These are phyloP conservation scores for Pseudocercospora crystallina DNA, from an alignment of 2,329 filamentous ascomycete species.

Conservation along the genomic window DNA sequence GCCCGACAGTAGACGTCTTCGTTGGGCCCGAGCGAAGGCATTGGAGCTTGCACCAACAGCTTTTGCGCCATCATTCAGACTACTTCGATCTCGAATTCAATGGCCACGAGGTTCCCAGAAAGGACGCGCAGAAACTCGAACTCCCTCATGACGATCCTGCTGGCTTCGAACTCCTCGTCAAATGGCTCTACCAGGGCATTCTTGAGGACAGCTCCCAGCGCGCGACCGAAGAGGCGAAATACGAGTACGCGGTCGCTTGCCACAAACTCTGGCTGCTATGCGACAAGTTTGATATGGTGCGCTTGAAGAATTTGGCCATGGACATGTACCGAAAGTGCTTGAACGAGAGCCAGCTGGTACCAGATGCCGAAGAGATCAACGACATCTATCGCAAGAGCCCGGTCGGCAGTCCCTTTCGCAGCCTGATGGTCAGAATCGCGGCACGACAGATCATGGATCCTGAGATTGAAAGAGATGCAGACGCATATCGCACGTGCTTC, in stretches of 20 bases:
- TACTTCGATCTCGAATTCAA: slow-evolving; percentile 41
- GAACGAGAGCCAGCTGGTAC: slow-evolving; percentile 51
- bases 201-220: slow-evolving; percentile 52
- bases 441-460: slow-evolving; percentile 59
- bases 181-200: slow-evolving; percentile 57
- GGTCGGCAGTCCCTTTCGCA: slow-evolving; percentile 48
- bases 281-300: slow-evolving; percentile 51
- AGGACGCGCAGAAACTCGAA: slow-evolving; percentile 44
- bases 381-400: slow-evolving; percentile 53
- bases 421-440: slow-evolving; percentile 54
- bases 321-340: slow-evolving; percentile 55
- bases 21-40: slow-evolving; percentile 50
- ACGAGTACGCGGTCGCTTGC: slow-evolving; percentile 55
- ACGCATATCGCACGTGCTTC: slow-evolving; percentile 53
- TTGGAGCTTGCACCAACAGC: slow-evolving; percentile 54
- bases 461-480: slow-evolving; percentile 49
- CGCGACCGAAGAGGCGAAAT: slow-evolving; percentile 48
- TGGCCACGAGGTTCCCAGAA: slow-evolving; percentile 38
- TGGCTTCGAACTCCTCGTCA: slow-evolving; percentile 56
- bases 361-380: slow-evolving; percentile 55
- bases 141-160: slow-evolving; percentile 51
- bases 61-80: slow-evolving; percentile 54
- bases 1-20: slow-evolving; percentile 52
- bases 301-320: slow-evolving; percentile 55
- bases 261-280: slow-evolving; percentile 55